Percentiles rank a stretch among this genome's conserved stretches.
Conservation (phyloP, 306 rosid species). For the Acacia crassicarpa region DNA sequence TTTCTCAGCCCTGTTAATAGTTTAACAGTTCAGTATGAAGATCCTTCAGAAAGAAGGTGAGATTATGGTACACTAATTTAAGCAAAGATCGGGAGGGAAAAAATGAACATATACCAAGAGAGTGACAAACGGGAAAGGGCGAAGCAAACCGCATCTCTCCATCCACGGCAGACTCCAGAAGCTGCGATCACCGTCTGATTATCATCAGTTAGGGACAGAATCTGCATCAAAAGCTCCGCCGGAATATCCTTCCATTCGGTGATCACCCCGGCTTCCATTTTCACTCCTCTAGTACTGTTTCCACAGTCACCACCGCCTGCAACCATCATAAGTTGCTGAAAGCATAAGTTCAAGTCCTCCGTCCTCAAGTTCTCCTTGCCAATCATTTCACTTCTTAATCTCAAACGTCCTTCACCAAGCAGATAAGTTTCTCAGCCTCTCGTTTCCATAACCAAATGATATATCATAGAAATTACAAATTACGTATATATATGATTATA, state of each 20-base stretch:
- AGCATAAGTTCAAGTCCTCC: conserved; percentile 75
- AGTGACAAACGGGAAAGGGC: conserved; percentile 83
- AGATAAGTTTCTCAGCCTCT: not conserved
- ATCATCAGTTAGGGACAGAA: conserved; percentile 74
- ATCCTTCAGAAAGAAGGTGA: conserved; percentile 1
- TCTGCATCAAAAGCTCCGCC: conserved; percentile 89
- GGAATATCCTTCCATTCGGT: conserved; percentile 95
- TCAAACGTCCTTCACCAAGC: conserved; percentile 16
- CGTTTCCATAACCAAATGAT: not conserved
- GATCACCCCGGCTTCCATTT: conserved; percentile 61
- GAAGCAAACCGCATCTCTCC: conserved; percentile 89
- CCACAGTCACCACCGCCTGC: conserved; percentile 42
- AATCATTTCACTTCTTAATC: conserved; percentile 45
- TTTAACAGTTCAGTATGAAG: not conserved
- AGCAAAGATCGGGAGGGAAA: not conserved
- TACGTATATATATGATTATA: not conserved
- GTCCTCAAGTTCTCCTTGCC: conserved; percentile 57
- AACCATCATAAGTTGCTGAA: conserved; percentile 82
- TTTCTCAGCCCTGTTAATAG: not conserved
- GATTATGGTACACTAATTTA: not conserved
- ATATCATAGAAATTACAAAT: not conserved
- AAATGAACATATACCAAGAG: conserved; percentile 57
- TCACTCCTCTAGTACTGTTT: conserved; percentile 40
- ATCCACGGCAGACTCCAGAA: conserved; percentile 92
- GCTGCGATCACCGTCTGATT: conserved; percentile 74